phyloP scores from a whole-genome alignment of 257 asterid genomes.

The Ilex asprella region DNA sequence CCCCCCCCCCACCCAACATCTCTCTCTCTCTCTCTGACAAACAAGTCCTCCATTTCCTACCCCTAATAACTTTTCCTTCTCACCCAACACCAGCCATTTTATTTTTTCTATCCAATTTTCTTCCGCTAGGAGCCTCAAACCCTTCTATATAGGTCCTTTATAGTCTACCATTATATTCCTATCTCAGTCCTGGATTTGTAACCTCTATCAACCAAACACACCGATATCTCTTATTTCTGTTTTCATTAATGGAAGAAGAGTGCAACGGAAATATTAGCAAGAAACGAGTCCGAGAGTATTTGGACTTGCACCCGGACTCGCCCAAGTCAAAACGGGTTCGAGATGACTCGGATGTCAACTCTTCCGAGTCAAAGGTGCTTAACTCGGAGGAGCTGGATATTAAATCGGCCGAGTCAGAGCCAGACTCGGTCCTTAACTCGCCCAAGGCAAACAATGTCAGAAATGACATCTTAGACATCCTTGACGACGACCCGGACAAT shows the following conservation, averaged over 20 bases:
- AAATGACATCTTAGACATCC: constrained; percentile 28
- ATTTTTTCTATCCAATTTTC: constrained; percentile 10
- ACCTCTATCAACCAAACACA: constrained; percentile 2
- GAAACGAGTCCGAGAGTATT: constrained; percentile 27
- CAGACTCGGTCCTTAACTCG: constrained; percentile 6
- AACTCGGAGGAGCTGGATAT: background rate
- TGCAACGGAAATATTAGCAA: background rate
- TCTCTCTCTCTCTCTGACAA: too few species aligned
- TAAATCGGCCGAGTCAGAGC: background rate
- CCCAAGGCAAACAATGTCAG: constrained; percentile 12
- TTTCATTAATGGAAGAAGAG: constrained; percentile 11
- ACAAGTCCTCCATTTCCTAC: too few species aligned
- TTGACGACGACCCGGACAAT: constrained; percentile 22
- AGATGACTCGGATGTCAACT: background rate
- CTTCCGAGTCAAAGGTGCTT: constrained; percentile 7
- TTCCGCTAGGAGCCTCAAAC: background rate
- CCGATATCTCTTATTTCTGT: background rate
- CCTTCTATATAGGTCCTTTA: too few species aligned
- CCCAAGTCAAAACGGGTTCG: constrained; percentile 19
- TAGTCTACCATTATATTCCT: background rate
- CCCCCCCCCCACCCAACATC: too few species aligned
- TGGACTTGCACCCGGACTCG: constrained; percentile 12
- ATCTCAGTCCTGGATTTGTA: background rate
- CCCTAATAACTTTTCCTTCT: too few species aligned
- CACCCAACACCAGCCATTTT: too few species aligned